Evolutionary conservation across 2,329 filamentous ascomycete genomes (phyloP), one percentile per base, ranked within the genome.

Genomic region (Fusarium pilosicola): DNA sequence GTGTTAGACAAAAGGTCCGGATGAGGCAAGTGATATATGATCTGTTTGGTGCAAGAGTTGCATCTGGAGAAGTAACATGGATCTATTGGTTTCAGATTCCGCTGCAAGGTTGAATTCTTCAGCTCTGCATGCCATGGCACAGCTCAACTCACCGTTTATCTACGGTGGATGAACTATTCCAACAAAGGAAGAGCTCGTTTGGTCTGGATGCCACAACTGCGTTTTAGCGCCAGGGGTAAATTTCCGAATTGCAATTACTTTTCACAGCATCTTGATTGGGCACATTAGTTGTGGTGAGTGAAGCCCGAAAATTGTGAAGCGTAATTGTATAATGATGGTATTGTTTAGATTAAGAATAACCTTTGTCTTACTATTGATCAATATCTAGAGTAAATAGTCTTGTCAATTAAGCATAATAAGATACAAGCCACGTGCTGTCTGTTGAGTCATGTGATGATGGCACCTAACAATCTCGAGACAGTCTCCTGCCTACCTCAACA

Each of bases 221-320:
- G 65, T 70, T 70, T 64, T 70, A 70, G 67, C 62, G 67, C 59
- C 48, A 70, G 67, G 67, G 59, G 59, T 70, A 70, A 54, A 46
- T 52, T 65, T 70, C 65, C 52, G 67, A 70, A 20, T 12, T 46
- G 20, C 51, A 20, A 45, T 69, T 55, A 55, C 46, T 55, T 68
- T 63, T 34, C 22, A 20, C 13, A n/a, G 24, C 42, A 7, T 38
- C 20, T 41, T 57, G 58, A 69, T 58, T 69, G 65, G 66, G 17
- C 28, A 20, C 57, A 17, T 44, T 51, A 7, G 62, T 11, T 9
- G 17, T 34, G 17, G 32, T 20, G 17, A 32, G 24, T 39, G 18
- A 42, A 48, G 34, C 38, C 44, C 57, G 18, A 26, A 32, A 13
- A 42, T n/a, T 38, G 39, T 20, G 42, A 55, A 42, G 41, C 57